Percentiles rank a stretch among this genome's conserved stretches.
Conservation (phyloP, 192 early-diverging fungal species). For the Umbelopsis ramanniana region DNA sequence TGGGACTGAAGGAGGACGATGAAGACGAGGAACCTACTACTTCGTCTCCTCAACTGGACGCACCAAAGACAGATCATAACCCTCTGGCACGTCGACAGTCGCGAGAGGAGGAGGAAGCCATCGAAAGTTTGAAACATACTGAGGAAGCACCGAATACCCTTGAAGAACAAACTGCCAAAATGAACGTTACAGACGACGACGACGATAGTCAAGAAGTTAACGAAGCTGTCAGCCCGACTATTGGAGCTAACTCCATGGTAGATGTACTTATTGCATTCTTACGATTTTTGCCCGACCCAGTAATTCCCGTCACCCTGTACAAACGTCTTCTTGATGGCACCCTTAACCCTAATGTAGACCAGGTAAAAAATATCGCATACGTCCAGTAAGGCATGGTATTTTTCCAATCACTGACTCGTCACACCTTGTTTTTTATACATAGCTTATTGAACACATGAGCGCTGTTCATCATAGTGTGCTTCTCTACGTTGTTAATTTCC, state of each 20-base stretch:
- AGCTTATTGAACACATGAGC: constrained; percentile 66
- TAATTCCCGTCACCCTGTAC: constrained; percentile 71
- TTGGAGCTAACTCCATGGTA: constrained; percentile 74
- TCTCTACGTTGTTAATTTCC: constrained; percentile 79
- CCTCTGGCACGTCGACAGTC: constrained; percentile 1
- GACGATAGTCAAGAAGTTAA: constrained; percentile 37
- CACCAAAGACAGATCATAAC: constrained; percentile 26
- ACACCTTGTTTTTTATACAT: background rate
- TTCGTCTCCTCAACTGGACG: constrained; percentile 25
- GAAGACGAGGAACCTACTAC: background rate
- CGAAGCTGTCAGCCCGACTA: constrained; percentile 48
- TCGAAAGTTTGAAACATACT: constrained; percentile 32
- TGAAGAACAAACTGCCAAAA: constrained; percentile 28
- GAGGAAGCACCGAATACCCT: constrained; percentile 26
- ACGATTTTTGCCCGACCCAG: constrained; percentile 71
- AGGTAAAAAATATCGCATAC: background rate
- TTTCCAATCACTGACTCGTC: background rate
- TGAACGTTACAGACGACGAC: constrained; percentile 24
- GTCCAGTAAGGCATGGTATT: background rate
- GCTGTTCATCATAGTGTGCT: constrained; percentile 75
- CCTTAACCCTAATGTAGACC: background rate
- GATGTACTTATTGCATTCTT: constrained; percentile 74
- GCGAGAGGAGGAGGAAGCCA: constrained; percentile 31
- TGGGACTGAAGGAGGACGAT: constrained; percentile 24
- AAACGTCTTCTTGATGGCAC: constrained; percentile 37